Base-by-base conservation (phyloP, 768 basidiomycete genomes). In the Podaxis mareebaensis region DNA sequence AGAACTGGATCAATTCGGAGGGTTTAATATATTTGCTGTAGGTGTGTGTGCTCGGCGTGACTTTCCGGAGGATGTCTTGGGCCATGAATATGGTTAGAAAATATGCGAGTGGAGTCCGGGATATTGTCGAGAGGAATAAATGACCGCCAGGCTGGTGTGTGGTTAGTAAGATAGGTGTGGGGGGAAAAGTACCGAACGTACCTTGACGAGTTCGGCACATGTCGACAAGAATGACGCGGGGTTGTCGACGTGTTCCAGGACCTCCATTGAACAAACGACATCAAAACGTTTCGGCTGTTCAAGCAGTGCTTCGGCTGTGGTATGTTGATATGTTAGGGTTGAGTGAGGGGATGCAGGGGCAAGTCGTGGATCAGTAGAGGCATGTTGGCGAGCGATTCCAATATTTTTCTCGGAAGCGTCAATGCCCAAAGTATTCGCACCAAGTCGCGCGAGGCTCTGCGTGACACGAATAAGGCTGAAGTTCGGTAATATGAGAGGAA, bases 221-320 rank as follows among this genome's bases (percentile, higher is more conserved):
- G 89, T 86, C 30, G 84, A 79, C 54, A 99, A 81, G 74, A 99
- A 99, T 6, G 83, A 81, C 5, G 85, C 80, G 1, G 97, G 96
- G 70, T 96, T 90, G 72, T 97, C 92, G 56, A 99, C 97, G 71
- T 99, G 97, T 77, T 99, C 97, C 33, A 99, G 72, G 7, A 99
- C 96, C 74, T 99, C 97, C 93, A 99, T 93, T 10, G 95, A 92
- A 72, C 95, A 97, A 13, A 99, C 95, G 20, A 95, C 84, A 72
- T 99, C 96, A 71, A 90, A 99, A 57, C 85, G 85, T 67, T 81
- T 82, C 13, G 83, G 73, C 4, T 87, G 86, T 11, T 81, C 71
- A 30, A 92, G 75, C 3, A 99, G 82, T 0, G 81, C 81, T 71
- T 98, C 95, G 0, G 91, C 93, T 0, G 91, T 80, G 0, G 85